Base-by-base conservation (phyloP, 306 rosid genomes). In the Cucurbita argyrosperma region DNA sequence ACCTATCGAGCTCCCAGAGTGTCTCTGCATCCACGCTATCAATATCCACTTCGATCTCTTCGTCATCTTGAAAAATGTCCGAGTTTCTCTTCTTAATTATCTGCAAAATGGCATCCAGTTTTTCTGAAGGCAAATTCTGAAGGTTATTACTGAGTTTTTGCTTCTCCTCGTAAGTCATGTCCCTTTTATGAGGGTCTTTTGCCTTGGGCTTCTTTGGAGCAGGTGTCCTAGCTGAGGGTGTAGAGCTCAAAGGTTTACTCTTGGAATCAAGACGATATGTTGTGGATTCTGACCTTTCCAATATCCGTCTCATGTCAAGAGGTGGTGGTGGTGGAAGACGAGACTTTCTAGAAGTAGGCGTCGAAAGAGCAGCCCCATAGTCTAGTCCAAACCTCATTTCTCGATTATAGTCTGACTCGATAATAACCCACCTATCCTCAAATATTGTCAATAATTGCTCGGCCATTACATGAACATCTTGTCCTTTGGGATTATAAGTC, bases 201-300 rank as follows among this genome's bases (percentile, higher is more conserved):
- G 98, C 97, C 87, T 94, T 90, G 4, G 98, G 98, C 88, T 94
- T 90, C 86, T 94, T 90, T 57, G 84, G 90, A 77, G 97, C 96
- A 13, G 95, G 97, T 57, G 96, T 94, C 79, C 98, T 83, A 70
- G 79, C 56, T 16, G 86, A 88, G 60, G 96, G 98, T 53, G 96
- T 93, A 62, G 73, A 53, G 78, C 85, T 83, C 81, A 85, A 83
- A 58, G 84, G 65, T 79, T 57, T 90, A 51, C 83, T 81, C 69
- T 26, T 75, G 74, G 85, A 74, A 81, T 83, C 87, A 71, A 58
- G 21, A 26, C 85, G 76, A 42, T 80, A 82, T 10, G 84, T 58
- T 75, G 87, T 69, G 30, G 96, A 89, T 72, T 89, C 98, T 12
- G 94, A 84, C 71, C 96, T 89, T 53, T 86, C 88, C 85, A 93